These are phyloP conservation scores for Zygoascus biomembranicola DNA, from an alignment of 805 yeast species.

Conservation along the genomic window DNA sequence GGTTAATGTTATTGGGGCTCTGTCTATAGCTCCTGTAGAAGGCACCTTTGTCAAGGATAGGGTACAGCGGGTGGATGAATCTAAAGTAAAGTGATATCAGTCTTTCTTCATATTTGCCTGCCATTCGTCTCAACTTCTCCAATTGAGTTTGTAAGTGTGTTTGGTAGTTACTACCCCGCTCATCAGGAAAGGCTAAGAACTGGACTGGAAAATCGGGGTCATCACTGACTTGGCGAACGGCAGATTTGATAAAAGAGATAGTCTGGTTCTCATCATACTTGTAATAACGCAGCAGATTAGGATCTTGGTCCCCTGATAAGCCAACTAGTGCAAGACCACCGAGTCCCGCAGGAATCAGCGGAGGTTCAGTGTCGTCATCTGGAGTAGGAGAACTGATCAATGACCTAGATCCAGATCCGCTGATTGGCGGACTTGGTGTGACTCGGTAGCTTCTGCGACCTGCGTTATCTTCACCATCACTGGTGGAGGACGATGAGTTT, in stretches of 20 bases:
- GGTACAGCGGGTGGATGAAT: slow-evolving; percentile 29
- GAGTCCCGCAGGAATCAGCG: slow-evolving; percentile 19
- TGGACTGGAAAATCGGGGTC: slow-evolving; percentile 21
- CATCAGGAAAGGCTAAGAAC: slow-evolving; percentile 18
- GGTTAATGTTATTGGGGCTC: slow-evolving; percentile 21
- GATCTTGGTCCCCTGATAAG: slow-evolving; percentile 27
- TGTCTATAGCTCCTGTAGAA: slow-evolving; percentile 25
- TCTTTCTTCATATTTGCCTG: slow-evolving; percentile 20
- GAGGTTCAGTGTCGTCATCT: slow-evolving; percentile 11
- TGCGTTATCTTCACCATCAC: not conserved
- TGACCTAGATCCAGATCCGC: not conserved
- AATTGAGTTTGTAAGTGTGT: slow-evolving; percentile 10
- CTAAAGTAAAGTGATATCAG: slow-evolving; percentile 26
- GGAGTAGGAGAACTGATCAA: not conserved
- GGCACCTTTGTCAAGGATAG: slow-evolving; percentile 26
- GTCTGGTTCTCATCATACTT: slow-evolving; percentile 15
- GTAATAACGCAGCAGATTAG: slow-evolving; percentile 22
- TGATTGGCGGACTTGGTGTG: not conserved
- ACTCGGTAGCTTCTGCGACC: not conserved
- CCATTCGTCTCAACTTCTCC: slow-evolving; percentile 9
- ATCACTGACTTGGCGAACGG: slow-evolving; percentile 19
- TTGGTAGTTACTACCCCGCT: slow-evolving; percentile 4
- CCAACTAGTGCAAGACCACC: slow-evolving; percentile 24
- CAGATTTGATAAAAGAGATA: slow-evolving; percentile 23
- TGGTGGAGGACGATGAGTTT: not conserved